Conservation (phyloP, 2,329 filamentous ascomycete species). For the Apiospora hydei region DNA sequence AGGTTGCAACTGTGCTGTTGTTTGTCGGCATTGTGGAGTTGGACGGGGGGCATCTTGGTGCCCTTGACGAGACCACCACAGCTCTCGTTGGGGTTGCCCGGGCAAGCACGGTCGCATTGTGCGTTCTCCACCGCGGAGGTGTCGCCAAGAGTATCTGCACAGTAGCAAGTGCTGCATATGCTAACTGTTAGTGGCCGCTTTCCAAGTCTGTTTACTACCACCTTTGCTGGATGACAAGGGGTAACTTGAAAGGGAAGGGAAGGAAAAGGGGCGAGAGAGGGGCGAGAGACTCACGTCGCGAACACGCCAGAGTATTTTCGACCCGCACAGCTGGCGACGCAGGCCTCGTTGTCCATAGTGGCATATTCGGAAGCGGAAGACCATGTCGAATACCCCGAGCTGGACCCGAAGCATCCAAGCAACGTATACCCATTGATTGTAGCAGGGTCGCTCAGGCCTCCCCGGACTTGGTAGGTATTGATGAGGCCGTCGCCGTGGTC, state of each 20-base stretch:
- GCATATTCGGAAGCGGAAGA: conserved; percentile 36
- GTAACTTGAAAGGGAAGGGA: not conserved
- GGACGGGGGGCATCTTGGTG: conserved; percentile 26
- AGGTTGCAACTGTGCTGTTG: not conserved
- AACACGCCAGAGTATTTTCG: conserved; percentile 50
- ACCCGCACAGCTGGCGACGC: conserved; percentile 46
- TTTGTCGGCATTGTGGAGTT: conserved; percentile 28
- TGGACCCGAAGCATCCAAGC: conserved; percentile 51
- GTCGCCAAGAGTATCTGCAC: conserved; percentile 49
- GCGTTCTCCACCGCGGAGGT: conserved; percentile 46
- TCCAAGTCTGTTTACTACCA: not conserved
- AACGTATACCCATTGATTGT: conserved; percentile 35
- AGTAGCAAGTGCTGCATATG: conserved; percentile 50
- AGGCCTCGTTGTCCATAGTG: conserved; percentile 50
- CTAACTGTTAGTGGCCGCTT: not conserved
- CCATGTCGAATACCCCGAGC: conserved; percentile 46
- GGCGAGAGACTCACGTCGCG: conserved; percentile 36
- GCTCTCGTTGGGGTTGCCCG: conserved; percentile 47
- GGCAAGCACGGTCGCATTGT: conserved; percentile 49
- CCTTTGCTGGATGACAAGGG: not conserved
- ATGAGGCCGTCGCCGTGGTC: conserved; percentile 31
- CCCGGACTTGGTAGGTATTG: conserved; percentile 33
- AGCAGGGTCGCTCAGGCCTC: conserved; percentile 29
- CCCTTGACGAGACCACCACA: conserved; percentile 49
- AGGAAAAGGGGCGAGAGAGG: not conserved